Base-by-base conservation (phyloP, 176 grass and related monocot genomes). In the Eremochloa ophiuroides region DNA sequence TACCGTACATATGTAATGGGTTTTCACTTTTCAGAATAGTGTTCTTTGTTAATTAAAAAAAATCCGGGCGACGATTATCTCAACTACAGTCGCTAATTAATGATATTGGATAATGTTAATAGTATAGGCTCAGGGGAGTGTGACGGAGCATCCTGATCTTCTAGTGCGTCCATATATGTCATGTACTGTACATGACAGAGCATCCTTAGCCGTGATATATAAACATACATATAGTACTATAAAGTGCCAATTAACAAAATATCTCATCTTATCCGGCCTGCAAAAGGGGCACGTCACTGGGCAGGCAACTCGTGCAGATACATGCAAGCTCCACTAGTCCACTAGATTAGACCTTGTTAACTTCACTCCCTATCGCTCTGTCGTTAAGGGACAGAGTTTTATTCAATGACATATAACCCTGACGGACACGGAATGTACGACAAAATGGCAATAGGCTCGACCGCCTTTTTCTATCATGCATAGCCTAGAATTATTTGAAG, bases 291-390 rank as follows among this genome's bases (percentile, higher is more conserved):
- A 55, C 33, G 10, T 48, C 51, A n/a, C 51, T n/a, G 62, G n/a
- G 38, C n/a, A n/a, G 15, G 33, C 16, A 22, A 66, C 62, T 35
- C 50, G 35, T 62, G 74, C 83, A 50, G 43, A 71, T 78, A 62
- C 30, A 78, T 39, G 53, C 74, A 62, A 44, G 1, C 29, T 62
- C 74, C 74, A 71, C 40, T 53, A 22, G 48, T 51, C 48, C 48
- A 51, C 18, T 51, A n/a, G 22, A 53, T n/a, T 37, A 6, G 42
- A 71, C 60, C 9, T 38, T 77, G 20, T 78, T 61, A 28, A 48
- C 18, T 25, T 13, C 28, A 35, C 17, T 3, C 3, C n/a, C 18
- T 25, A 4, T 58, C 28, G 8, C 34, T 6, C 8, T n/a, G 0
- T 26, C 23, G 56, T 71, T 71, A 38, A 15, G 8, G 5, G 35